Evolutionary conservation across 345 rosid species (phyloP).

Genomic region (Eucalyptus decipiens): DNA sequence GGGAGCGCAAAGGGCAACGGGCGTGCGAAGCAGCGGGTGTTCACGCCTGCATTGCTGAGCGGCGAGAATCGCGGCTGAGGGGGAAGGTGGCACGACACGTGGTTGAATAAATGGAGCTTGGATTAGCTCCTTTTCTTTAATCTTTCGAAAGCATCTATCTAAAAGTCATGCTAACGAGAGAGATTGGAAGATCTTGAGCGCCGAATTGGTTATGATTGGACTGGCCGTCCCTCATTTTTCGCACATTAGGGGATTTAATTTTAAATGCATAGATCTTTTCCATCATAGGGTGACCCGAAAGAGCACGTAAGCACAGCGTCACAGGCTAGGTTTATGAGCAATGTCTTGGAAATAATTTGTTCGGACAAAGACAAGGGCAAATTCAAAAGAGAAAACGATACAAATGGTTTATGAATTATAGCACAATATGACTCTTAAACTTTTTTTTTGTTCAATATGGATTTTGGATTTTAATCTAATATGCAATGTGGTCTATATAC

Average conservation of each 20-base stretch:
- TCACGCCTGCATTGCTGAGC: not conserved
- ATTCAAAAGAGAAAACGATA: too few species aligned
- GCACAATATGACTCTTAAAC: too few species aligned
- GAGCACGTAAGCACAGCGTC: not conserved
- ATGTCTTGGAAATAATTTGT: not conserved
- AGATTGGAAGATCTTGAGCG: too few species aligned
- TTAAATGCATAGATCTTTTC: not conserved
- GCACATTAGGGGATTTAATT: not conserved
- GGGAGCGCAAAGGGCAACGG: not conserved
- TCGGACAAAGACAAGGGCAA: not conserved
- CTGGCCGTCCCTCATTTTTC: not conserved
- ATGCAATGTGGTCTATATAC: rapidly evolving
- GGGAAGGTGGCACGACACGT: not conserved
- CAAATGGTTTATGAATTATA: too few species aligned
- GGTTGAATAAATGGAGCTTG: not conserved
- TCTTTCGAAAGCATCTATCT: not conserved
- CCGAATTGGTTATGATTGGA: not conserved
- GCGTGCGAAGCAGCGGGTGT: not conserved
- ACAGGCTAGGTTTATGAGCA: rapidly evolving
- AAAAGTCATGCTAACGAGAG: not conserved
- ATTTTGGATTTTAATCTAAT: rapidly evolving
- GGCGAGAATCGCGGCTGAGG: not conserved
- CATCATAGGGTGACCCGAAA: rapidly evolving
- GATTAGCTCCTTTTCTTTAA: not conserved
- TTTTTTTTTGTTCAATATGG: too few species aligned